Base-by-base conservation (phyloP, 331 rosid species). In the Spiraea crenata region DNA sequence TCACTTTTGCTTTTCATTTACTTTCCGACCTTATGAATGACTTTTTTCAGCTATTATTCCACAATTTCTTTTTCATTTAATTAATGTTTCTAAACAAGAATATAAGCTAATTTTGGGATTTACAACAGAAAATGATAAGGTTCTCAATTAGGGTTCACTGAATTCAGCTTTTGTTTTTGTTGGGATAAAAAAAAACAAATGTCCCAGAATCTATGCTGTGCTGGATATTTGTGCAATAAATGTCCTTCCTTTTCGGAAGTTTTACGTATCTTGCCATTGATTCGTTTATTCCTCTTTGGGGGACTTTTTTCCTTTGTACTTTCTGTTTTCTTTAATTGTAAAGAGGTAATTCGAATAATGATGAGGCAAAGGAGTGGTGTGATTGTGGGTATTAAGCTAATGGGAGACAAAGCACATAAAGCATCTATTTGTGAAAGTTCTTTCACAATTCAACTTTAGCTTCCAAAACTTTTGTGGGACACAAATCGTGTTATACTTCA, bases 101-200 rank as follows among this genome's bases (percentile, higher is more conserved):
- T 25, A 25, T 25, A 25, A 25, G 2, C 31, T 25, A 25, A 25
- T 15, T 59, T 15, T 37, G 45, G 17, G 63, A 63, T 82, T 25
- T 73, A 76, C 76, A 34, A 2, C 39, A n/a, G 11, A 35, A 69
- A 79, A 81, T 81, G 82, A 81, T 69, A 70, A 65, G 76, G 82
- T 57, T 65, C 52, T 81, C 76, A 44, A 79, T 77, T 74, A 79
- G 83, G 83, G 81, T 48, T 77, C 42, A 50, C 7, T 7, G 15
- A 65, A 73, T 7, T 76, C 56, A 60, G 75, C 79, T 47, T 25
- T 20, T 25, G 12, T 52, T 34, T 11, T n/a, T 81, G 74, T 50
- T 44, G 55, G 49, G 1, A 5, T 59, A 8, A 13, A 35, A 9
- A 58, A 41, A 25, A 39, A 80, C 42, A 72, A n/a, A 40, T 12